A percentile compares a stretch with the other conserved stretches of the same genome.
Conservation (phyloP, 495 filamentous ascomycete genomes). For the Penicillium tannophilum region DNA sequence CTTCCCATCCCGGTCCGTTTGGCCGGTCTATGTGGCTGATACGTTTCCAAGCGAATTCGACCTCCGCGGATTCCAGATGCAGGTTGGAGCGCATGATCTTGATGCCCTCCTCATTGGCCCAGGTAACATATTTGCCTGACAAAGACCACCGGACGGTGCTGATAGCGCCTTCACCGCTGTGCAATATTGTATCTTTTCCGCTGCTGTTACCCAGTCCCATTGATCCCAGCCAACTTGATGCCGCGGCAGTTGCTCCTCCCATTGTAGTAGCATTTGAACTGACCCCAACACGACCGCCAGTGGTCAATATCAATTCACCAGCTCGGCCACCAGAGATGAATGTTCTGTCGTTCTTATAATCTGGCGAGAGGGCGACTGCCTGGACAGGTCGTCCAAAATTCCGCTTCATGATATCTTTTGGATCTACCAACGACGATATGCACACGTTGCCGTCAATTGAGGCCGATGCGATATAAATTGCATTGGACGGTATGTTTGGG, state of each 20-base stretch:
- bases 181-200: slow-evolving; percentile 85
- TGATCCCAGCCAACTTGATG: slow-evolving; percentile 88
- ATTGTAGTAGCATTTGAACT: slow-evolving; percentile 80
- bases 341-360: slow-evolving; percentile 82
- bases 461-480: slow-evolving; percentile 87
- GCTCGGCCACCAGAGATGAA: slow-evolving; percentile 91
- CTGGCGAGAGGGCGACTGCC: slow-evolving; percentile 85
- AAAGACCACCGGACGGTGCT: slow-evolving; percentile 90
- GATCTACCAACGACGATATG: slow-evolving; percentile 75
- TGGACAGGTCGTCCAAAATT: slow-evolving; percentile 94
- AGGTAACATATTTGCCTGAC: slow-evolving; percentile 86
- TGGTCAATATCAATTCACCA: slow-evolving; percentile 86
- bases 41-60: slow-evolving; percentile 91
- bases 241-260: slow-evolving; percentile 73
- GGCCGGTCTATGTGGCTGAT: slow-evolving; percentile 89
- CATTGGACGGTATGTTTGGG: slow-evolving; percentile 74
- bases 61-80: slow-evolving; percentile 72
- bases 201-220: slow-evolving; percentile 76
- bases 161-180: slow-evolving; percentile 90
- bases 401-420: slow-evolving; percentile 80
- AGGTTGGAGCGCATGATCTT: slow-evolving; percentile 95
- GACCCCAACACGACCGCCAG: slow-evolving; percentile 73
- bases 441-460: slow-evolving; percentile 97
- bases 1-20: slow-evolving; percentile 79
- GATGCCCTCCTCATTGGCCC: slow-evolving; percentile 95